Evolutionary conservation across 2,329 filamentous ascomycete species (phyloP).

Genomic region (Fusarium sp.): DNA sequence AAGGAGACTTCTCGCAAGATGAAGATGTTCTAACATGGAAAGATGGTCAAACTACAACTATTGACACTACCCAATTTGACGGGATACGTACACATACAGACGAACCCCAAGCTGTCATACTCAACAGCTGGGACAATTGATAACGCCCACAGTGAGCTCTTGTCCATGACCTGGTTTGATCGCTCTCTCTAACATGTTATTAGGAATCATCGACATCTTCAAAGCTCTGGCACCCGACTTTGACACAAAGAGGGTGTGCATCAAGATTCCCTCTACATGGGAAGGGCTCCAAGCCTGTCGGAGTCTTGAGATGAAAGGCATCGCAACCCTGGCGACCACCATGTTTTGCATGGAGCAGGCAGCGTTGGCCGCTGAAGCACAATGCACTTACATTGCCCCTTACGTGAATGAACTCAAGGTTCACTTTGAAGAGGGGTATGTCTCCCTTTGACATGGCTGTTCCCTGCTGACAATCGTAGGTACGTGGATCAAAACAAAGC

Average conservation of each 20-base stretch:
- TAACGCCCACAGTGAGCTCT: conserved; percentile 61
- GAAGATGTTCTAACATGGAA: neutral
- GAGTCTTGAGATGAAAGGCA: conserved; percentile 62
- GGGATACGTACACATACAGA: conserved; percentile 69
- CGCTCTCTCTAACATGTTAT: neutral
- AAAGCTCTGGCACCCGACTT: conserved; percentile 44
- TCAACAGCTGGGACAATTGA: conserved; percentile 60
- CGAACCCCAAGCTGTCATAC: conserved; percentile 68
- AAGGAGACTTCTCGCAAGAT: conserved; percentile 2
- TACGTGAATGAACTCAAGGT: conserved; percentile 75
- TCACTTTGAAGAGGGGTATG: conserved; percentile 65
- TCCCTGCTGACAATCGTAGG: conserved; percentile 43
- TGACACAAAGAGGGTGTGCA: conserved; percentile 64
- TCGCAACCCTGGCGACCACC: conserved; percentile 72
- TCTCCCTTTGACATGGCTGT: neutral
- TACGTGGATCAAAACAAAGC: conserved; percentile 62
- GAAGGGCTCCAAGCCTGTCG: conserved; percentile 72
- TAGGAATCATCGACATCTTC: conserved; percentile 59
- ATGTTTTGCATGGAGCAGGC: conserved; percentile 73
- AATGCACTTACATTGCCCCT: conserved; percentile 72
- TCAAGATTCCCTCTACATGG: conserved; percentile 74
- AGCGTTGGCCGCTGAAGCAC: conserved; percentile 65
- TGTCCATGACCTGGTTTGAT: accelerated
- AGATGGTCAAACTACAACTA: conserved; percentile 68
- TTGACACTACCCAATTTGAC: conserved; percentile 62